Base-by-base conservation (phyloP, 768 basidiomycete genomes). In the Rickenella mellea region DNA sequence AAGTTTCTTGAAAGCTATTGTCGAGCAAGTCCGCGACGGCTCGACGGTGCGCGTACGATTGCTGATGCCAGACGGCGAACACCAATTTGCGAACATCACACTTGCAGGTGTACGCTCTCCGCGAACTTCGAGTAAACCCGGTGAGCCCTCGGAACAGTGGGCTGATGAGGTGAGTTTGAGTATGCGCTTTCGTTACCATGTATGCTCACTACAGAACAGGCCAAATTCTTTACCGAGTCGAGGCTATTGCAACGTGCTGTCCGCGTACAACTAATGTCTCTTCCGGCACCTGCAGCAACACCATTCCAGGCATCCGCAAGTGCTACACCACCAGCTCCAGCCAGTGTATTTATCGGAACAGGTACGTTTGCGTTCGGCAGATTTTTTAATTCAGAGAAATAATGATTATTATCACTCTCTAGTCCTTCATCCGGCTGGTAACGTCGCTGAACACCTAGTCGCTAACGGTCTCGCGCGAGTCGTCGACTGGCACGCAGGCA, bases 401-500 rank as follows among this genome's bases (percentile, higher is more conserved):
- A 20, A 27, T 31, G 7, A 45, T 31, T 45, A 31, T 40, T 19
- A 32, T 24, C 11, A 6, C 28, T 37, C 14, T 36, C 2, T 33
- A 87, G 84, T 89, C 10, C 64, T 87, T 30, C 94, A 98, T 57
- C 92, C 94, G 7, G 87, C 82, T 14, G 94, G 94, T 25, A 96
- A 96, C 61, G 83, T 99, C 20, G 92, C 91, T 10, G 89, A 94
- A 51, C 80, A 85, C 60, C 70, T 99, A 28, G 79, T 90, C 22
- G 76, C 73, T 4, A 75, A 78, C 33, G 93, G 94, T 22, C 69
- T 97, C 2, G 94, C 93, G 14, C 83, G 89, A 44, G 74, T 97
- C 39, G 83, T 98, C 45, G 93, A 94, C 57, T 97, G 93, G 93
- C 94, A 99, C 59, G 92, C 94, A 12, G 93, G 93, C 17, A 84